These are phyloP conservation scores for Ophidiomyces ophidiicola DNA, from an alignment of 2,329 filamentous ascomycete genomes.

Conservation along the genomic window DNA sequence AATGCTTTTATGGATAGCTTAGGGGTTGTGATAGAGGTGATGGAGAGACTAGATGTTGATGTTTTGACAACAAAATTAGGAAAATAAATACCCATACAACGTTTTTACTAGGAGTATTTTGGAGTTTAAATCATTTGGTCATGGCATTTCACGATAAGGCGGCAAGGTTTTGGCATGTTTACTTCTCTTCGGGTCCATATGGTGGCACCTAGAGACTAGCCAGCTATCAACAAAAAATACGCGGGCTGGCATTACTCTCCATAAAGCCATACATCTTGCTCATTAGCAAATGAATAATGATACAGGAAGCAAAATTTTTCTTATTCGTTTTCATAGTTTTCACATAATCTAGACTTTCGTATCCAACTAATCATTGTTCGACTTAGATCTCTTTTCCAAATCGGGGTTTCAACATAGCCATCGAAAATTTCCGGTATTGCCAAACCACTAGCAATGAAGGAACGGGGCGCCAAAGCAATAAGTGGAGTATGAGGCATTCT, in stretches of 20 bases:
- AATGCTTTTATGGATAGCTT: conserved; percentile 94
- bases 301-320: background rate
- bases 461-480: conserved; percentile 3
- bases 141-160: too few relatives aligned
- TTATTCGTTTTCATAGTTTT: background rate
- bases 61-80: conserved; percentile 40
- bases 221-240: too few relatives aligned
- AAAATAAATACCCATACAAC: background rate
- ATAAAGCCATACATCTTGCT: too few relatives aligned
- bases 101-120: too few relatives aligned
- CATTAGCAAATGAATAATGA: too few relatives aligned
- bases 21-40: conserved; percentile 71
- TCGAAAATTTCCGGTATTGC: conserved; percentile 2
- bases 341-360: background rate
- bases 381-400: conserved; percentile 5
- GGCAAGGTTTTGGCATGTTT: too few relatives aligned
- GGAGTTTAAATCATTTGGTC: too few relatives aligned
- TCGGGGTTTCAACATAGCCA: background rate
- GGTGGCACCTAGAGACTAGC: too few relatives aligned
- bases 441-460: background rate
- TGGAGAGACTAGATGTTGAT: conserved; percentile 81
- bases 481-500: conserved; percentile 2
- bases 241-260: too few relatives aligned
- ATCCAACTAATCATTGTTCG: conserved; percentile 4
- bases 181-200: too few relatives aligned